Base-by-base conservation (phyloP, 257 asterid genomes). In the Capsicum chinense region DNA sequence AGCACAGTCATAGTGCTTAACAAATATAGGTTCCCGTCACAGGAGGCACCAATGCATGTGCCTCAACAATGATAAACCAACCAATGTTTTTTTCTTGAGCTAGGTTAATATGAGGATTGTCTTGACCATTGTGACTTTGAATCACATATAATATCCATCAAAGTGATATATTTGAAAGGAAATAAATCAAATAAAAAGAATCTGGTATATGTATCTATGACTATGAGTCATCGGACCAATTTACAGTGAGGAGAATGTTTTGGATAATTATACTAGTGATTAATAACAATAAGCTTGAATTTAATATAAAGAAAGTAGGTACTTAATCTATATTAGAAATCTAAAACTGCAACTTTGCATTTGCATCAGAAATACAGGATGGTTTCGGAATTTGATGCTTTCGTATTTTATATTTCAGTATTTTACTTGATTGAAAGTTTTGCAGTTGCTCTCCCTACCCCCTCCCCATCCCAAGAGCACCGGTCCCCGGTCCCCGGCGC, bases 61-160 rank as follows among this genome's bases (percentile, higher is more conserved):
- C 26, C 54, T 69, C 50, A 69, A 42, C 35, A 69, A 42, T 8
- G 56, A 69, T 13, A 69, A 42, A 39, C 33, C 56, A 69, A 69
- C 79, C 50, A 42, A 42, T 39, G 33, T 16, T 69, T 69, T 47
- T 69, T 17, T 42, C 7, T 33, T 37, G 5, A 68, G 47, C 8
- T 12, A 35, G 74, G 50, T 67, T 67, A 67, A 67, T 13, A 62
- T 62, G 68, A 19, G 68, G 35, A 16, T 62, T 19, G 37, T 21
- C 4, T 16, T 69, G 56, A 69, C 0, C 0, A 42, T 9, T 17
- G 9, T 69, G 19, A 69, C 35, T 39, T 10, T 69, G 79, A 42
- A 69, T 69, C 56, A 69, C 79, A 69, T 69, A 69, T 7, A 69
- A 69, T 69, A 10, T 39, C 79, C 33, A 69, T 42, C 79, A 42